A percentile compares a stretch with the other conserved stretches of the same genome.
phyloP scores from a whole-genome alignment of 768 basidiomycete species.

The Suillus alpinus region DNA sequence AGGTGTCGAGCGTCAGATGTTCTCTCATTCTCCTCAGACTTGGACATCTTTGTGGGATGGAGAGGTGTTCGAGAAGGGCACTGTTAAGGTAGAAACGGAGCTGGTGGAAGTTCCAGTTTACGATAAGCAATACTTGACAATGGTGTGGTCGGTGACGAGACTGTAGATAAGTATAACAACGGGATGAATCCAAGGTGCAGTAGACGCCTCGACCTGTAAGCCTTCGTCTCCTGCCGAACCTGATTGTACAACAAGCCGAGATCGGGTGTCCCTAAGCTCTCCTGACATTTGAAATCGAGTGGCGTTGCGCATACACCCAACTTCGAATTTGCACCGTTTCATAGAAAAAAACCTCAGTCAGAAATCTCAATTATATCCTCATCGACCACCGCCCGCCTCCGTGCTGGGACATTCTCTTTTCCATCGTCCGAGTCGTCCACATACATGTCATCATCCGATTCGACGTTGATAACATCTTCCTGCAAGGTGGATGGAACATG shows the following conservation, averaged over 20 bases:
- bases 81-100: constrained; percentile 27
- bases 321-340: neutral
- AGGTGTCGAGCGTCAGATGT: neutral
- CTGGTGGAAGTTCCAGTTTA: neutral
- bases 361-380: constrained; percentile 55
- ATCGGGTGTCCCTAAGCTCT: neutral
- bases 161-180: neutral
- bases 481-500: neutral
- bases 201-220: neutral
- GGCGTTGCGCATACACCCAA: neutral
- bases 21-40: constrained; percentile 13
- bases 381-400: constrained; percentile 37
- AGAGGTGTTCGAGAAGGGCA: constrained; percentile 28
- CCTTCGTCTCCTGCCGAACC: neutral
- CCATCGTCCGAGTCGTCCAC: constrained; percentile 36
- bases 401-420: constrained; percentile 61
- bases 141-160: neutral
- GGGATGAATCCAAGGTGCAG: neutral
- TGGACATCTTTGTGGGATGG: constrained; percentile 21
- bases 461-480: constrained; percentile 39
- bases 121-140: neutral
- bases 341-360: constrained; percentile 14
- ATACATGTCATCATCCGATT: constrained; percentile 38
- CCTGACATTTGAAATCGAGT: neutral
- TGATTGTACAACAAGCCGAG: neutral